Evolutionary conservation across 2,329 filamentous ascomycete genomes (phyloP).

Genomic region (Macrophomina pseudophaseolina): DNA sequence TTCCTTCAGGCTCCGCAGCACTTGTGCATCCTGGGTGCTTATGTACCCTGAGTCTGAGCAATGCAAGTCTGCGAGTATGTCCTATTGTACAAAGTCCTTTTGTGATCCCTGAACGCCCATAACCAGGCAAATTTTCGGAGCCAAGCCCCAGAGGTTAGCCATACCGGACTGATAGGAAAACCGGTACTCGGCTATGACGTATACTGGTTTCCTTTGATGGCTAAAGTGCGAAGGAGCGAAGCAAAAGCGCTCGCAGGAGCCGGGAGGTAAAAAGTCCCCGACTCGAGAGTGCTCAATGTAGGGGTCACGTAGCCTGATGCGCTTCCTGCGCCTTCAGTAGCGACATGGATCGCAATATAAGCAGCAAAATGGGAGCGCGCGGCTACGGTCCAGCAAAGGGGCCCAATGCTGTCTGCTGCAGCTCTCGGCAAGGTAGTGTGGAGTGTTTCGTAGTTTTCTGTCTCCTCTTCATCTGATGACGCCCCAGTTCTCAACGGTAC

Average conservation of each 20-base stretch:
- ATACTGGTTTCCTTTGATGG: neutral
- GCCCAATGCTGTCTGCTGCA: neutral
- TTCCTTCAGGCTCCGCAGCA: neutral
- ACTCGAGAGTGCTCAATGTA: neutral
- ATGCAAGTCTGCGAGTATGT: neutral
- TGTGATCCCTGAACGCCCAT: neutral
- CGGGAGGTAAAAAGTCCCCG: neutral
- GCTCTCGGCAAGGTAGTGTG: neutral
- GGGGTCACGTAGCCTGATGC: neutral
- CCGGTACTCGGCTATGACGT: neutral
- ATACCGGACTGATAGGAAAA: neutral
- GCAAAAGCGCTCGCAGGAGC: neutral
- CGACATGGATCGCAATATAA: neutral
- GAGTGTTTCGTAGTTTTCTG: neutral
- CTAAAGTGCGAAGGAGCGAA: neutral
- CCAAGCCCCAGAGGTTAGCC: neutral
- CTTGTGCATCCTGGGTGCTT: neutral
- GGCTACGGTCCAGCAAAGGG: neutral
- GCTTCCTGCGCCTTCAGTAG: neutral
- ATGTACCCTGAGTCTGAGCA: neutral
- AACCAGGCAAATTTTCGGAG: neutral
- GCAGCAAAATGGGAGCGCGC: neutral
- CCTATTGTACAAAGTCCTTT: neutral
- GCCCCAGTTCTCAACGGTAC: constrained; percentile 74
- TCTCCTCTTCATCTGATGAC: constrained; percentile 68